A percentile compares a stretch with the other conserved stretches of the same genome.
Conservation (phyloP, 306 rosid genomes). For the Medicago arabica region DNA sequence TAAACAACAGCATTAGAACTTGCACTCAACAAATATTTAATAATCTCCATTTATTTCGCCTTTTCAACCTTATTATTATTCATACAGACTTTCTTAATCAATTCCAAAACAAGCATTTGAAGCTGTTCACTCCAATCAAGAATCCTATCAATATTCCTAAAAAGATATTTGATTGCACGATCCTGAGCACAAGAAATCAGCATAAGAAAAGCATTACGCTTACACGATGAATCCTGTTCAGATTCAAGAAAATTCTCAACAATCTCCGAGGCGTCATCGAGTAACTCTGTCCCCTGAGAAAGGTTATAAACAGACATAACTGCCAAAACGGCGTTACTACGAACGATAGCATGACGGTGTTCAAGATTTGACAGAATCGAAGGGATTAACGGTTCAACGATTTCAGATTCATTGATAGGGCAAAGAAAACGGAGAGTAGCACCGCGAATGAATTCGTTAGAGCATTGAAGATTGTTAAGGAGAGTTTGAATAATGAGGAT, state of each 20-base stretch:
- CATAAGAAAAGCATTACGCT: slow-evolving; percentile 95
- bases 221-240: slow-evolving; percentile 84
- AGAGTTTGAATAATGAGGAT: slow-evolving; percentile 94
- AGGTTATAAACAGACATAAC: slow-evolving; percentile 82
- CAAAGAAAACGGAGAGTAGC: slow-evolving; percentile 90
- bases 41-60: slow-evolving; percentile 83
- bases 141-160: slow-evolving; percentile 66
- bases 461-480: slow-evolving; percentile 82
- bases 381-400: slow-evolving; percentile 86
- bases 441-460: slow-evolving; percentile 94
- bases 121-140: slow-evolving; percentile 90
- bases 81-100: slow-evolving; percentile 88
- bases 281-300: slow-evolving; percentile 81
- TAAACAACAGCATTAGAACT: slow-evolving; percentile 85
- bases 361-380: slow-evolving; percentile 80
- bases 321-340: slow-evolving; percentile 83
- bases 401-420: slow-evolving; percentile 90
- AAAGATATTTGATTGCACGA: slow-evolving; percentile 74
- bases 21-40: slow-evolving; percentile 68
- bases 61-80: slow-evolving; percentile 69
- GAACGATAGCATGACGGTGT: slow-evolving; percentile 86
- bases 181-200: slow-evolving; percentile 88
- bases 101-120: slow-evolving; percentile 85
- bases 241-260: slow-evolving; percentile 71
- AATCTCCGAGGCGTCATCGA: slow-evolving; percentile 83